These are phyloP conservation scores for Mycena vulgaris DNA, from an alignment of 768 basidiomycete species.

Conservation along the genomic window DNA sequence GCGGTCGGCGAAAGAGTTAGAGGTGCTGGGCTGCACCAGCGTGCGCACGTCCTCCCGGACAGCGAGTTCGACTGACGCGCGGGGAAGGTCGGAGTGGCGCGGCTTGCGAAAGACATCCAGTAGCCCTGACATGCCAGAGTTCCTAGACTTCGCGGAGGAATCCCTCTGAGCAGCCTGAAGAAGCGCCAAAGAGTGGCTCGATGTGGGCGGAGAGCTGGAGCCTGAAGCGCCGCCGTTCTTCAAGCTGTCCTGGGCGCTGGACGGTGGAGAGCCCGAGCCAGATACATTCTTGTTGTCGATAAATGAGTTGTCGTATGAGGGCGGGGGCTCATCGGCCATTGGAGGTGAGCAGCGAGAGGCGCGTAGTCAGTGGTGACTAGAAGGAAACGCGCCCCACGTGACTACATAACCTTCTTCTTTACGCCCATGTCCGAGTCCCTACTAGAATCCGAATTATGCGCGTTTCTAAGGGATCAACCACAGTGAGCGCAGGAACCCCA, in stretches of 20 bases:
- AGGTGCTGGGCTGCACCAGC: slow-evolving; percentile 6
- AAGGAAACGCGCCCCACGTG: too few species aligned
- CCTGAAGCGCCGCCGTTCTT: too few species aligned
- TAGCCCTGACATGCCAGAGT: background rate
- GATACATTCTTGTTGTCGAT: background rate
- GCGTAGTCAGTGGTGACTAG: too few species aligned
- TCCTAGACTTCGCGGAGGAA: background rate
- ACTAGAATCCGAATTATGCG: too few species aligned
- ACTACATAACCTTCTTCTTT: too few species aligned
- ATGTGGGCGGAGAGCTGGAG: background rate
- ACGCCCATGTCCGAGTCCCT: too few species aligned
- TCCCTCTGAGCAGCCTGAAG: background rate
- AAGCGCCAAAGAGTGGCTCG: background rate
- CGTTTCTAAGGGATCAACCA: too few species aligned
- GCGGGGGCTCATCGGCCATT: background rate
- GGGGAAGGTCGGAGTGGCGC: background rate
- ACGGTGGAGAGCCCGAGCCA: background rate
- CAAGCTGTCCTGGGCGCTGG: background rate
- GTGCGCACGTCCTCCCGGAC: slow-evolving; percentile 7
- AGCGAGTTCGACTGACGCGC: background rate
- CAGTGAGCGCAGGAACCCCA: too few species aligned
- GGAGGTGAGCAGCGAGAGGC: too few species aligned
- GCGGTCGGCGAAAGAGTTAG: background rate
- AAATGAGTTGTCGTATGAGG: background rate
- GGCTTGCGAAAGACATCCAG: slow-evolving; percentile 3